Percentiles rank a stretch among this genome's conserved stretches.
phyloP scores from a whole-genome alignment of 164 flowering plant species.

The Vitis cinerea region DNA sequence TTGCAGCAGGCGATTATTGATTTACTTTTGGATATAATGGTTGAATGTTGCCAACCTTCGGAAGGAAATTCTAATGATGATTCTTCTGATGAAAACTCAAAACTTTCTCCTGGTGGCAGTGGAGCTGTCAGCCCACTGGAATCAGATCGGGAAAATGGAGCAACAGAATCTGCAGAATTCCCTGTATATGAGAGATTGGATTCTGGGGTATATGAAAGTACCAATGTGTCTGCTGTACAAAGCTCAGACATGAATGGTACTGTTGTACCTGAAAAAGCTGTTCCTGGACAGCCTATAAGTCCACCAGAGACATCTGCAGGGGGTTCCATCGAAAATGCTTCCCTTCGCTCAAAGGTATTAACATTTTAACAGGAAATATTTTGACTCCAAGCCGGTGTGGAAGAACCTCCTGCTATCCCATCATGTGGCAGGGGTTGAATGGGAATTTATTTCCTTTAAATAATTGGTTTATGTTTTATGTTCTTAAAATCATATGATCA shows the following conservation, averaged over 20 bases:
- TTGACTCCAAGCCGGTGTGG: too few relatives aligned
- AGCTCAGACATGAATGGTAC: constrained; percentile 56
- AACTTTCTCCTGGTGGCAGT: constrained; percentile 46
- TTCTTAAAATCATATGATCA: too few relatives aligned
- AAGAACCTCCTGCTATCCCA: too few relatives aligned
- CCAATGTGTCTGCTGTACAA: constrained; percentile 63
- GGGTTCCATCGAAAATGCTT: constrained; percentile 51
- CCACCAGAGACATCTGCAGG: constrained; percentile 81
- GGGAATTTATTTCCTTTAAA: too few relatives aligned
- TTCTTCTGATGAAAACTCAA: constrained; percentile 50
- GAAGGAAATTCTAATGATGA: constrained; percentile 64
- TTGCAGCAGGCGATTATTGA: constrained; percentile 98
- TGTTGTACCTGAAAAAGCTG: constrained; percentile 38
- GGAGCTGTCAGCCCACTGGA: constrained; percentile 51
- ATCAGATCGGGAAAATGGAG: constrained; percentile 61
- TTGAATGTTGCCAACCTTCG: constrained; percentile 80
- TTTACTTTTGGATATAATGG: constrained; percentile 89
- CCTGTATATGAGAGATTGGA: constrained; percentile 53
- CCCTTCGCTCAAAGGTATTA: constrained; percentile 73
- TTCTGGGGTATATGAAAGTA: constrained; percentile 32
- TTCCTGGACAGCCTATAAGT: constrained; percentile 50
- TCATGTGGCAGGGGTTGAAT: too few relatives aligned
- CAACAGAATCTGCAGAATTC: constrained; percentile 32
- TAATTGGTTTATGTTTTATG: too few relatives aligned
- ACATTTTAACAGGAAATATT: too few relatives aligned